Evolutionary conservation across 805 yeast species (phyloP), one percentile per base, ranked within the genome.

Genomic region (Candida ascalaphidarum): DNA sequence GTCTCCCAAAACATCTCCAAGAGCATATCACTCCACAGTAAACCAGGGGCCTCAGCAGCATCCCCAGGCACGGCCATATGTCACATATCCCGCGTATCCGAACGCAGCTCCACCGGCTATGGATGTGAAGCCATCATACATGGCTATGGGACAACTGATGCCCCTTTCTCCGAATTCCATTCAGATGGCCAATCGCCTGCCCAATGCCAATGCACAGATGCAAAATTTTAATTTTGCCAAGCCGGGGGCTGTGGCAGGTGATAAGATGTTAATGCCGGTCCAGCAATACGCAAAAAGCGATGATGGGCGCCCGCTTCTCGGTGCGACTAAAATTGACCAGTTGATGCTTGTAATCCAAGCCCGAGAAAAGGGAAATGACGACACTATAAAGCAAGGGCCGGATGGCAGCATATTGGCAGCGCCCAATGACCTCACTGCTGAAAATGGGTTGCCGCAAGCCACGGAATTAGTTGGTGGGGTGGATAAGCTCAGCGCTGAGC

Each of bases 261-360:
- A 34, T 25, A 44, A 50, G 22, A 54, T 50, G 9, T 44, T 63
- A 22, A 62, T 69, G 12, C 59, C 74, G 6, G 69, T 67, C 0
- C 71, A 64, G 32, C 71, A 66, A 27, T 53, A 63, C 25, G 55
- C 59, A 13, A 61, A 60, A 25, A 46, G 70, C 3, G 81, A 76
- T 25, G 82, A 77, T 40, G 78, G 80, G 2, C 57, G 82, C 28
- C 84, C 86, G 3, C 56, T 79, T 14, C 52, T 84, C 5, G 95
- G 95, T 2, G 85, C 88, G 3, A 88, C 95, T 1, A 82, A 82
- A 46, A 83, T 88, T 16, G 97, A 88, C 55, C 94, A 81, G 44
- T 60, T 88, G 44, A 85, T 88, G 96, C 63, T 88, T 27, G 82
- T 85, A 21, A 81, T 88, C 30, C 95, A 88, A 52, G 94, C 95